Evolutionary conservation across 345 rosid genomes (phyloP).

Genomic region (Abelmoschus esculentus): DNA sequence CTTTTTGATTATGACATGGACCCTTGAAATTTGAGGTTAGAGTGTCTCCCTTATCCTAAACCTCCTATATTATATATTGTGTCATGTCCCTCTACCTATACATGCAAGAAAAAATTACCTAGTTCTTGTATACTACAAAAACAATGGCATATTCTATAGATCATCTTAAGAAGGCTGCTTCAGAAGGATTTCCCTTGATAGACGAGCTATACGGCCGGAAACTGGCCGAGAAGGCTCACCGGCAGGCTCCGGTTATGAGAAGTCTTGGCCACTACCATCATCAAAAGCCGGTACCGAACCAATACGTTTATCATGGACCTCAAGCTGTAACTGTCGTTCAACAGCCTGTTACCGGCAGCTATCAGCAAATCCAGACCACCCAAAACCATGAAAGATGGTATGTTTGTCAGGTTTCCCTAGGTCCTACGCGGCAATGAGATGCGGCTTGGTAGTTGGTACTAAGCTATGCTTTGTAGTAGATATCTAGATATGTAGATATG

Average conservation of each 20-base stretch:
- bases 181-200: not conserved
- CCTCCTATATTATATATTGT: not conserved
- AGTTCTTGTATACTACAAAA: not conserved
- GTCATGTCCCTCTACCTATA: not conserved
- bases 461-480: too few species aligned
- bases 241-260: not conserved
- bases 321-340: constrained; percentile 11
- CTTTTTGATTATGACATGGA: not conserved
- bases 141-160: constrained; percentile 7
- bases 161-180: constrained; percentile 4
- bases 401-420: not conserved
- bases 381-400: not conserved
- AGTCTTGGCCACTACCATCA: not conserved
- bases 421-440: not conserved
- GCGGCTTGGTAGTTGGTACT: too few species aligned
- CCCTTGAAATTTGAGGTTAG: not conserved
- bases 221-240: not conserved
- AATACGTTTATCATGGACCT: constrained; percentile 11
- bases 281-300: not conserved
- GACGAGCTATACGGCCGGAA: not conserved
- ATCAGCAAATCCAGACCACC: not conserved
- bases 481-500: too few species aligned
- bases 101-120: not conserved
- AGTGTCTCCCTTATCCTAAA: not conserved
- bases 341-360: not conserved